Base-by-base conservation (phyloP, 306 rosid species). In the Medicago ruthenica region DNA sequence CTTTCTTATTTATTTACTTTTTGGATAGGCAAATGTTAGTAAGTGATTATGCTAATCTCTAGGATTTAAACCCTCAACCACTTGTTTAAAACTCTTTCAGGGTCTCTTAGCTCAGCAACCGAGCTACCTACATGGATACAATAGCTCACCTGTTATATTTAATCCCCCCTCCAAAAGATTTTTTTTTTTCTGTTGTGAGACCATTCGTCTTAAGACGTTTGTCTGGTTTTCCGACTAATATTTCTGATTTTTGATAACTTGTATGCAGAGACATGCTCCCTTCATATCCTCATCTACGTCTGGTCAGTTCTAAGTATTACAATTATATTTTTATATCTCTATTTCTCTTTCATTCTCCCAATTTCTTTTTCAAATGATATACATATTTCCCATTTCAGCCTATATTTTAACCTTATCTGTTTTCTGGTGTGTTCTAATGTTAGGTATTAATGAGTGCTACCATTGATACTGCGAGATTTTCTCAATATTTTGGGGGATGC, bases 391-490 rank as follows among this genome's bases (percentile, higher is more conserved):
- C 40, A 18, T 60, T 51, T 79, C 70, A 16, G 41, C 22, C 40
- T 64, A 48, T 76, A 44, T 78, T 42, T 65, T 39, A 15, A 68
- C 68, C 14, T 72, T 27, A 27, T 45, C 9, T 60, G 48, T 16
- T 6, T 64, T 63, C 54, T 31, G 22, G 75, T 75, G 37, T 55
- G 37, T 62, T 76, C 21, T 75, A 70, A 58, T 71, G 37, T 73
- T 92, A 95, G 99, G 88, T 95, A 85, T 75, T 95, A 65, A 95
- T 92, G 99, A 95, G 99, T 83, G 99, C 99, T 59, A 95, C 99
- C 39, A 50, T 95, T 68, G 96, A 92, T 79, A 89, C 92, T 65
- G 87, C 59, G 18, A 91, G 97, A 41, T 95, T 95, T 88, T 92
- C 99, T 13, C 84, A 89, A 66, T 95, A 95, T 81, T 95, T 95